Conservation (phyloP, 2,329 filamentous ascomycete species). For the Monosporascus sp. region DNA sequence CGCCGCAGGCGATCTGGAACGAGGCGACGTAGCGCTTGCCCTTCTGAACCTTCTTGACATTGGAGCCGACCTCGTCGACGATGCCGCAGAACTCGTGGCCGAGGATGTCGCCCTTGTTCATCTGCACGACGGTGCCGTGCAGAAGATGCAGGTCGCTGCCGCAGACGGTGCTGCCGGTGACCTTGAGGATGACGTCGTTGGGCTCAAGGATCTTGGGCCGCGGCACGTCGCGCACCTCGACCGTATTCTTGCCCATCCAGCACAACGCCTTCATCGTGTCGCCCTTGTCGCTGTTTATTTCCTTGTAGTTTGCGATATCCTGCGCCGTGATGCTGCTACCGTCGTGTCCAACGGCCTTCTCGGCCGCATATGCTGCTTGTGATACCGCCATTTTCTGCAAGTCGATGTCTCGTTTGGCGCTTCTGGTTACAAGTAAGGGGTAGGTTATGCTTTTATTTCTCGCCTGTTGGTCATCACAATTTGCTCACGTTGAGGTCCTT, state of each 20-base stretch:
- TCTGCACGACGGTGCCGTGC: constrained; percentile 51
- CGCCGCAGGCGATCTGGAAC: constrained; percentile 74
- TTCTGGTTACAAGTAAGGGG: no score
- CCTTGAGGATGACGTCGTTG: constrained; percentile 72
- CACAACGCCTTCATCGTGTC: constrained; percentile 74
- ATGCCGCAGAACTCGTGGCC: constrained; percentile 58
- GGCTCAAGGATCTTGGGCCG: constrained; percentile 70
- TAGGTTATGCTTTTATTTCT: not conserved
- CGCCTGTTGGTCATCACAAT: not conserved
- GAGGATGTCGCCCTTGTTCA: constrained; percentile 61
- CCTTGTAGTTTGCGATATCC: constrained; percentile 59
- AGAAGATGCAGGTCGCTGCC: constrained; percentile 55
- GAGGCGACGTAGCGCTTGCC: constrained; percentile 74
- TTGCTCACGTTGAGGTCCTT: not conserved
- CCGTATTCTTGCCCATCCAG: constrained; percentile 78
- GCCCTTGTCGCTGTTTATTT: constrained; percentile 36
- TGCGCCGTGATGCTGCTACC: constrained; percentile 61
- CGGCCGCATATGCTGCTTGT: constrained; percentile 62
- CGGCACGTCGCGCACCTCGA: constrained; percentile 62
- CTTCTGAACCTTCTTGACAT: constrained; percentile 45
- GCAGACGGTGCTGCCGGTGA: constrained; percentile 60
- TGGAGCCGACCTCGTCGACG: constrained; percentile 50
- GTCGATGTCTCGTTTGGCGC: constrained; percentile 1
- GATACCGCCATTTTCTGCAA: constrained; percentile 46
- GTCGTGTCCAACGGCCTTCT: constrained; percentile 64